Conservation (phyloP, 2,329 filamentous ascomycete species). For the Nemania sp. region DNA sequence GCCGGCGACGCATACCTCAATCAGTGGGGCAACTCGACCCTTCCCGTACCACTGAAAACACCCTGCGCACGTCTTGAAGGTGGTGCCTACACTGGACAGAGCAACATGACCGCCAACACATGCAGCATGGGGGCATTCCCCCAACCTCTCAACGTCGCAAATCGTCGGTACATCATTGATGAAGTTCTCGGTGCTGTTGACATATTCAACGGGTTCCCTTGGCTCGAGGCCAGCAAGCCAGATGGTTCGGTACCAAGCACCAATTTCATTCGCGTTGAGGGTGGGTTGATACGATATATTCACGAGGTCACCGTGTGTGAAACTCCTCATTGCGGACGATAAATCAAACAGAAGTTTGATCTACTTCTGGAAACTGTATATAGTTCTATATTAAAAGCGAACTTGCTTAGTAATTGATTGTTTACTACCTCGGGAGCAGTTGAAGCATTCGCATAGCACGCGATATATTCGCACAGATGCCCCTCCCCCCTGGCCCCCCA, state of each 20-base stretch:
- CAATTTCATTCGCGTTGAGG: slow-evolving; percentile 39
- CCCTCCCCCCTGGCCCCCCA: too few species aligned
- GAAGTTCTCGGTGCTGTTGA: slow-evolving; percentile 37
- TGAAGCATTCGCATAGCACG: too few species aligned
- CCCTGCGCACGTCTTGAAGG: slow-evolving; percentile 40
- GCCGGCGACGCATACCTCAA: slow-evolving; percentile 40
- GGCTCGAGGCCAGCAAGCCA: slow-evolving; percentile 32
- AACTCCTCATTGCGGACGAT: slow-evolving; percentile 32
- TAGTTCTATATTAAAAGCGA: too few species aligned
- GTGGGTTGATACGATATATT: slow-evolving; percentile 37
- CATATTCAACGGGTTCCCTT: slow-evolving; percentile 40
- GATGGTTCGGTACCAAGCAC: slow-evolving; percentile 34
- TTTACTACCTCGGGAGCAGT: too few species aligned
- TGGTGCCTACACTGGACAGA: slow-evolving; percentile 34
- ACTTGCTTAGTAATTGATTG: too few species aligned
- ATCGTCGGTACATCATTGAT: slow-evolving; percentile 39
- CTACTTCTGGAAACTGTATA: too few species aligned
- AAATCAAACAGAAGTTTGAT: too few species aligned
- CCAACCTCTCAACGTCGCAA: slow-evolving; percentile 30
- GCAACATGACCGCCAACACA: slow-evolving; percentile 31
- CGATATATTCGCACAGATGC: too few species aligned
- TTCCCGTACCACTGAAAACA: slow-evolving; percentile 36
- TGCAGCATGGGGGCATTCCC: slow-evolving; percentile 38
- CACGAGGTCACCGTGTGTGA: slow-evolving; percentile 36
- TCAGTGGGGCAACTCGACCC: slow-evolving; percentile 32